phyloP scores from a whole-genome alignment of 257 asterid species.

The Nicotiana undulata region DNA sequence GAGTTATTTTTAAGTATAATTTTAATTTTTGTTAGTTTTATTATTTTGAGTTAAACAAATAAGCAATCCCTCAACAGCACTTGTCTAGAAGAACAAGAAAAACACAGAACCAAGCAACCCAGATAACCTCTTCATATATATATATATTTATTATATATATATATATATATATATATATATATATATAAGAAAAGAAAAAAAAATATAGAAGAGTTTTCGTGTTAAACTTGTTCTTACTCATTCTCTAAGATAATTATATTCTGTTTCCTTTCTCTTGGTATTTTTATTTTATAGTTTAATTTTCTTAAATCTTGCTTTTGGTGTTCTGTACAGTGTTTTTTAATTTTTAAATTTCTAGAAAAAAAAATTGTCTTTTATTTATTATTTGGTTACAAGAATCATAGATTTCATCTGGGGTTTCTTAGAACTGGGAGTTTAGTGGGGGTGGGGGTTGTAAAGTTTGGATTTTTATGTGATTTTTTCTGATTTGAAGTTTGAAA shows the following conservation, averaged over 20 bases:
- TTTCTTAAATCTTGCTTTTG: background rate
- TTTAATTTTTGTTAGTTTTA: background rate
- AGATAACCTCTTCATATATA: background rate
- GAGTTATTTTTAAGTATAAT: background rate
- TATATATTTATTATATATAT: too few species aligned
- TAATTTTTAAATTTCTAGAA: background rate
- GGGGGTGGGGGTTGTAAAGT: background rate
- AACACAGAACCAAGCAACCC: constrained; percentile 8
- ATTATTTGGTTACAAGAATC: background rate
- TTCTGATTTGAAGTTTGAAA: background rate
- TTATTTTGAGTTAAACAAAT: background rate
- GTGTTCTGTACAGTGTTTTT: background rate
- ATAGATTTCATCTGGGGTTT: constrained; percentile 3
- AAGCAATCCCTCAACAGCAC: background rate
- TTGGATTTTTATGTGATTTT: background rate
- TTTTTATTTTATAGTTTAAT: constrained; percentile 7
- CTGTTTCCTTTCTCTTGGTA: background rate
- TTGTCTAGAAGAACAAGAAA: constrained; percentile 9
- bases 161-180: too few species aligned
- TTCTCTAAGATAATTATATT: background rate
- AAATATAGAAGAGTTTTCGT: constrained; percentile 3
- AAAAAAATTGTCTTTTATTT: background rate
- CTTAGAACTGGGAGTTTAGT: background rate
- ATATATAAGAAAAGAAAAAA: background rate
- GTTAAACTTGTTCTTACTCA: constrained; percentile 5